Base-by-base conservation (phyloP, 2,329 filamentous ascomycete species). In the Waltergamsia citrina region DNA sequence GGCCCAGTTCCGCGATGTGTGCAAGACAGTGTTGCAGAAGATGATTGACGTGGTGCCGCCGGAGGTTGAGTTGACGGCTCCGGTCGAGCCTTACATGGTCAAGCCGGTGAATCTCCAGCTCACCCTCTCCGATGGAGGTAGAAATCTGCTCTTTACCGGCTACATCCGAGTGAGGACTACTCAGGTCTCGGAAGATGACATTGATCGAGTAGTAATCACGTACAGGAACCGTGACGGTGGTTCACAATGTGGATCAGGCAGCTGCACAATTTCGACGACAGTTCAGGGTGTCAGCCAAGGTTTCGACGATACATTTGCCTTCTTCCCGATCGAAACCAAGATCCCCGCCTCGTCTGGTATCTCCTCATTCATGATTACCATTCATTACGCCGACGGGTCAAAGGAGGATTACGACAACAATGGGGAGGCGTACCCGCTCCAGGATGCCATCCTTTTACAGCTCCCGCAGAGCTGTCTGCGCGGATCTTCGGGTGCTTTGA, bases 21-120 rank as follows among this genome's bases (percentile, higher is more conserved):
- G 74, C 50, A 54, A 60, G 41, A 55, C 49, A 4, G 60, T 78
- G 14, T 52, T 78, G 25, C 68, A 73, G 46, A 69, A 67, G 47
- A 70, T 79, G 73, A 73, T 78, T 38, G 70, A 80, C n/a, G 60
- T 66, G 4, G 72, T 78, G 1, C 73, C 74, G 3, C 46, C 52
- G 3, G 58, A 57, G 4, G 67, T 74, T 4, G 55, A 53, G 1
- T 61, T 79, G 4, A 65, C 66, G 1, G 65, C 67, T 32, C 59
- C 67, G 3, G 65, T 78, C 36, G 51, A 53, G 8, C 70, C 73
- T 1, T 79, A 78, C 49, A 62, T 62, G 12, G 63, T 78, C 44
- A 80, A 79, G 56, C 74, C 74, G 4, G 67, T 71, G 33, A 58
- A 63, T 32, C 51, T 78, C 43, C 70, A 76, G 45, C 60, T 79